Evolutionary conservation across 2,329 filamentous ascomycete species (phyloP).

Genomic region (Paracoccidioides brasiliensis): DNA sequence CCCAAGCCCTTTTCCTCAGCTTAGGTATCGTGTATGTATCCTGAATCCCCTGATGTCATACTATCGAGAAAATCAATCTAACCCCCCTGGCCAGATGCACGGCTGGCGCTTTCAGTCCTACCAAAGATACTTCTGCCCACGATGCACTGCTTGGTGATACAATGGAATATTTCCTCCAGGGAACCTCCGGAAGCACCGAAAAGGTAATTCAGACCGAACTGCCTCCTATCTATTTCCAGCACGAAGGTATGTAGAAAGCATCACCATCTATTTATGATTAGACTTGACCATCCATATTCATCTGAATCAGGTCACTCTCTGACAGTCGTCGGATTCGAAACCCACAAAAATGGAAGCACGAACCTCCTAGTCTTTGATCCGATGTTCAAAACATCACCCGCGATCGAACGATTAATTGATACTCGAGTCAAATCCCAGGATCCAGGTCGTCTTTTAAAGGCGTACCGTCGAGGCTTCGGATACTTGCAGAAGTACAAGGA

Average conservation of each 20-base stretch:
- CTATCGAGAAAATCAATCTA: not conserved
- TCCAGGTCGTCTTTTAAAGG: slow-evolving; percentile 47
- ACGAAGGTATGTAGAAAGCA: slow-evolving; percentile 42
- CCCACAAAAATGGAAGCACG: slow-evolving; percentile 46
- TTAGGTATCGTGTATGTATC: slow-evolving; percentile 51
- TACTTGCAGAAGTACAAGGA: slow-evolving; percentile 59
- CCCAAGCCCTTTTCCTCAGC: slow-evolving; percentile 62
- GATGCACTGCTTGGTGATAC: slow-evolving; percentile 53
- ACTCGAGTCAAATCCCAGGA: slow-evolving; percentile 31
- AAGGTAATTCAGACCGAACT: slow-evolving; percentile 60
- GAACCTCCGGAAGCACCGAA: slow-evolving; percentile 34
- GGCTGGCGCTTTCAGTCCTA: slow-evolving; percentile 45
- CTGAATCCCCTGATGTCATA: not conserved
- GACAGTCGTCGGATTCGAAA: slow-evolving; percentile 78
- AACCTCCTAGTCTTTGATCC: slow-evolving; percentile 83
- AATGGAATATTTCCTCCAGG: slow-evolving; percentile 59
- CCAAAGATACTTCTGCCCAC: slow-evolving; percentile 34
- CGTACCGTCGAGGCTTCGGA: slow-evolving; percentile 56
- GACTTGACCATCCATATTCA: not conserved
- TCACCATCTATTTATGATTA: not conserved
- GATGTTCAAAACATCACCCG: slow-evolving; percentile 56
- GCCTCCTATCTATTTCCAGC: slow-evolving; percentile 83
- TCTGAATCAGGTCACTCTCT: slow-evolving; percentile 58
- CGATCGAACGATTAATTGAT: slow-evolving; percentile 45
- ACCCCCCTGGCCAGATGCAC: slow-evolving; percentile 36